phyloP scores from a whole-genome alignment of 129 eudicot species.

The Solidago caesia region DNA sequence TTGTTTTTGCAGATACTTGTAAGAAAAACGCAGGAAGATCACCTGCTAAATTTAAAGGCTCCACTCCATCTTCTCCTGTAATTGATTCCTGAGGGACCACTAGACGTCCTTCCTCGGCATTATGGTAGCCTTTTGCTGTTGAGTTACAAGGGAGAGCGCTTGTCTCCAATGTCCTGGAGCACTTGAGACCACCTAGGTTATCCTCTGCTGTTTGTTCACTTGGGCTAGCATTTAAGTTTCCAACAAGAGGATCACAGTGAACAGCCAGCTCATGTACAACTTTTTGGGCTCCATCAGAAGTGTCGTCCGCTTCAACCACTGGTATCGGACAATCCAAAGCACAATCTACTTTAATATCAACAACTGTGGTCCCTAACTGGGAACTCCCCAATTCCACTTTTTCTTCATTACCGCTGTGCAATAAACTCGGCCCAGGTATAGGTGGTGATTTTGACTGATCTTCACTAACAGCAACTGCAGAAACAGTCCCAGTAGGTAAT shows the following conservation, averaged over 20 bases:
- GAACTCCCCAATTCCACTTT: conserved; percentile 17
- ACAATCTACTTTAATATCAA: conserved; percentile 23
- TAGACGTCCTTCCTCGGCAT: conserved; percentile 29
- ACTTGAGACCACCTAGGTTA: conserved; percentile 17
- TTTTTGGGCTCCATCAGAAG: conserved; percentile 21
- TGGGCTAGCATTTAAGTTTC: conserved; percentile 23
- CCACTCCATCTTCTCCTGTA: conserved; percentile 24
- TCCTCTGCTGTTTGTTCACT: conserved; percentile 32
- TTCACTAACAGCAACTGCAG: conserved; percentile 18
- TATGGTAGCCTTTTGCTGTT: conserved; percentile 20
- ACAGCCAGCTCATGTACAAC: conserved; percentile 20
- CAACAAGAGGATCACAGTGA: conserved; percentile 21
- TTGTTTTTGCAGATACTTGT: neutral
- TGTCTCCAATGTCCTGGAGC: conserved; percentile 33
- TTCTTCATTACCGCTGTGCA: too few relatives aligned
- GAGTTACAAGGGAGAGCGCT: conserved; percentile 25
- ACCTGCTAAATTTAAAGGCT: conserved; percentile 49
- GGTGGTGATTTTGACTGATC: too few relatives aligned
- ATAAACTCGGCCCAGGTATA: too few relatives aligned
- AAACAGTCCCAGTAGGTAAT: conserved; percentile 24
- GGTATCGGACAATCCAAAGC: conserved; percentile 21
- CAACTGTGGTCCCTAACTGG: conserved; percentile 27
- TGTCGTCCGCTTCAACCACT: conserved; percentile 28
- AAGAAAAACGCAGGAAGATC: neutral
- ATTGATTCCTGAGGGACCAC: conserved; percentile 26